Percentiles rank a stretch among this genome's conserved stretches.
Conservation (phyloP, 2,329 filamentous ascomycete genomes). For the Aureobasidium vineae region DNA sequence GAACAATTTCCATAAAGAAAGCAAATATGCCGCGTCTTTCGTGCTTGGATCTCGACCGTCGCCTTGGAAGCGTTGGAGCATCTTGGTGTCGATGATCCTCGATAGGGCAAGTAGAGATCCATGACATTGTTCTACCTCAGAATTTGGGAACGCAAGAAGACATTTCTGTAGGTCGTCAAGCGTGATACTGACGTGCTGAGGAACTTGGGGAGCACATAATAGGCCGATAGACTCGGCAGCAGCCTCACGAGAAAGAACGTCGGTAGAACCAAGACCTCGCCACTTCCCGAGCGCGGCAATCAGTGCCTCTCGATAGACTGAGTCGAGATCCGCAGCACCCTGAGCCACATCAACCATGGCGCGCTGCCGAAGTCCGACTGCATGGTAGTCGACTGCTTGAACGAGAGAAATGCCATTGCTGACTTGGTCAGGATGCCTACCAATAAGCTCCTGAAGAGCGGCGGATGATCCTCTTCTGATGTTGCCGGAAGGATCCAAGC, state of each 20-base stretch:
- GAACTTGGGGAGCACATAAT: conserved; percentile 2
- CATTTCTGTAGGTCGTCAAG: not conserved
- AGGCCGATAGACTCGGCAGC: conserved; percentile 65
- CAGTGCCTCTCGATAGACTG: conserved; percentile 65
- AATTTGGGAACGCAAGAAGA: not conserved
- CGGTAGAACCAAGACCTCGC: conserved; percentile 81
- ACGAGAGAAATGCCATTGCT: conserved; percentile 79
- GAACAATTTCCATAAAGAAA: conserved; percentile 9
- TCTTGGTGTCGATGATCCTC: conserved; percentile 29
- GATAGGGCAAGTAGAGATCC: conserved; percentile 24
- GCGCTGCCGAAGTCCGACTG: conserved; percentile 80
- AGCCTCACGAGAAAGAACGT: conserved; percentile 68
- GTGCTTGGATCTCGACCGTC: conserved; percentile 31
- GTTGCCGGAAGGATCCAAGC: conserved; percentile 86
- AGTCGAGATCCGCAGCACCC: conserved; percentile 63
- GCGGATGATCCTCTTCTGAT: conserved; percentile 91
- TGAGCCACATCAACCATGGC: conserved; percentile 76
- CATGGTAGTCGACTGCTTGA: conserved; percentile 88
- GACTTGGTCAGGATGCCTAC: conserved; percentile 84
- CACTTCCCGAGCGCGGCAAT: conserved; percentile 72
- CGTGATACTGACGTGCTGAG: not conserved
- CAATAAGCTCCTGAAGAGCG: conserved; percentile 89
- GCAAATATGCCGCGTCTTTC: conserved; percentile 35
- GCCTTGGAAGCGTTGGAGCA: conserved; percentile 42
- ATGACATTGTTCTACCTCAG: conserved; percentile 17